A percentile compares a stretch with the other conserved stretches of the same genome.
These are phyloP conservation scores for Fusarium verrucosum DNA, from an alignment of 2,329 filamentous ascomycete species.

Conservation along the genomic window DNA sequence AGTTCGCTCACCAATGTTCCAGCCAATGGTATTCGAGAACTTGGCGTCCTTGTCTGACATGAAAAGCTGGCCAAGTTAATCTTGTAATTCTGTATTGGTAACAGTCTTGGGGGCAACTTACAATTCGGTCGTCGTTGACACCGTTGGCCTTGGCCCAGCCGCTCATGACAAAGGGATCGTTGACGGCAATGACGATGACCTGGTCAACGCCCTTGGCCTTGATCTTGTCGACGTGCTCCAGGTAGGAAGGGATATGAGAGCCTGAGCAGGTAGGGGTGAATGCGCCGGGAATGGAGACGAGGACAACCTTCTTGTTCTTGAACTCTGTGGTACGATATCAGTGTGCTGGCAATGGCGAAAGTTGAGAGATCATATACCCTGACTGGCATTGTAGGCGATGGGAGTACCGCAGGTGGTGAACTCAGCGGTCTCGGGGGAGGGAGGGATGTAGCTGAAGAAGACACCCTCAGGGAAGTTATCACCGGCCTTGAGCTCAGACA, in stretches of 20 bases:
- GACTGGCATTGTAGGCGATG: slow-evolving; percentile 80
- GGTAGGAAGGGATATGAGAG: slow-evolving; percentile 82
- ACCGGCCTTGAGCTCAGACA: slow-evolving; percentile 78
- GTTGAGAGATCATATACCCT: slow-evolving; percentile 59
- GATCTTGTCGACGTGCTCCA: slow-evolving; percentile 74
- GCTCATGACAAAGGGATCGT: slow-evolving; percentile 88
- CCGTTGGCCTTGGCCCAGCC: slow-evolving; percentile 91
- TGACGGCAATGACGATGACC: slow-evolving; percentile 82
- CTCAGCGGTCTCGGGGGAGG: slow-evolving; percentile 71
- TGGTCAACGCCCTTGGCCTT: slow-evolving; percentile 84
- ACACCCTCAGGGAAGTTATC: slow-evolving; percentile 85
- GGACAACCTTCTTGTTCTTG: slow-evolving; percentile 64
- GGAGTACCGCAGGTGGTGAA: slow-evolving; percentile 83
- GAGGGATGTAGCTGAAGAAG: slow-evolving; percentile 85
- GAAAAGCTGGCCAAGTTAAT: slow-evolving; percentile 67
- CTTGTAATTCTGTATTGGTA: not conserved
- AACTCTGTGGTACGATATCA: slow-evolving; percentile 54
- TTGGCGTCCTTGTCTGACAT: slow-evolving; percentile 73
- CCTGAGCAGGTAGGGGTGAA: slow-evolving; percentile 90
- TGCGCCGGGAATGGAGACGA: slow-evolving; percentile 71
- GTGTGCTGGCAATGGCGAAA: slow-evolving; percentile 7
- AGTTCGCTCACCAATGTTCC: slow-evolving; percentile 78
- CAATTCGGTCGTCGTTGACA: slow-evolving; percentile 73
- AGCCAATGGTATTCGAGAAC: slow-evolving; percentile 82
- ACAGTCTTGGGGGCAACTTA: slow-evolving; percentile 47